Conservation (phyloP, 108 stramenopile genomes). For the Nitzschia putrida region DNA sequence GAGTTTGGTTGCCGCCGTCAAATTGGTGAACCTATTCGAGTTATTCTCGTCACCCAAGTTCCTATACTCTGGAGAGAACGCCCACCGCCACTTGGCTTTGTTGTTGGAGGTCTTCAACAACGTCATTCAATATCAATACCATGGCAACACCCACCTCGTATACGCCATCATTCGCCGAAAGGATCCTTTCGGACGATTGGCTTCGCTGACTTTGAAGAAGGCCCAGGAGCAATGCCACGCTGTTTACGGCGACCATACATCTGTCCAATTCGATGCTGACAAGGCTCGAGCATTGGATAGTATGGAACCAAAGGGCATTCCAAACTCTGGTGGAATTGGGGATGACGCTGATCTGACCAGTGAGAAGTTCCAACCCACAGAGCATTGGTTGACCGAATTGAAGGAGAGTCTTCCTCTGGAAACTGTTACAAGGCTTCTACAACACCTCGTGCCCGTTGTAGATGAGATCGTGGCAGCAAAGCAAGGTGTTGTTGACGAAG, state of each 20-base stretch:
- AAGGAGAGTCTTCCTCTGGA: constrained; percentile 88
- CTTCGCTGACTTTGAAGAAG: constrained; percentile 69
- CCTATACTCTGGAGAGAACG: constrained; percentile 86
- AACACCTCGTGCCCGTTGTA: constrained; percentile 93
- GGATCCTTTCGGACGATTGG: constrained; percentile 78
- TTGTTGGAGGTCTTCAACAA: constrained; percentile 97
- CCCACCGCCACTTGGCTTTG: constrained; percentile 86
- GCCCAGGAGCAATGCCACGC: constrained; percentile 81
- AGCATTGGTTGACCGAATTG: constrained; percentile 86
- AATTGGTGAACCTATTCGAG: constrained; percentile 94
- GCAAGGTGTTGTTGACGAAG: constrained; percentile 84
- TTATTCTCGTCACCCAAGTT: constrained; percentile 90
- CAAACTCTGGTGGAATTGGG: constrained; percentile 33
- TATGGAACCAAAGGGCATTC: constrained; percentile 65
- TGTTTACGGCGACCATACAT: constrained; percentile 64
- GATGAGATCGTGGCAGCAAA: constrained; percentile 78
- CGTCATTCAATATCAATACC: constrained; percentile 97
- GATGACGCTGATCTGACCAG: constrained; percentile 14
- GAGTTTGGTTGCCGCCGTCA: constrained; percentile 88
- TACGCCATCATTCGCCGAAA: constrained; percentile 95
- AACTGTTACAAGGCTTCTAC: constrained; percentile 87
- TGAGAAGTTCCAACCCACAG: constrained; percentile 70
- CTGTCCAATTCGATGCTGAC: constrained; percentile 65
- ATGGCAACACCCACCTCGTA: constrained; percentile 93
- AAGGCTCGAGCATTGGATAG: constrained; percentile 43